Evolutionary conservation across 2,329 filamentous ascomycete genomes (phyloP).

Genomic region (Sphaerostilbella broomeana): DNA sequence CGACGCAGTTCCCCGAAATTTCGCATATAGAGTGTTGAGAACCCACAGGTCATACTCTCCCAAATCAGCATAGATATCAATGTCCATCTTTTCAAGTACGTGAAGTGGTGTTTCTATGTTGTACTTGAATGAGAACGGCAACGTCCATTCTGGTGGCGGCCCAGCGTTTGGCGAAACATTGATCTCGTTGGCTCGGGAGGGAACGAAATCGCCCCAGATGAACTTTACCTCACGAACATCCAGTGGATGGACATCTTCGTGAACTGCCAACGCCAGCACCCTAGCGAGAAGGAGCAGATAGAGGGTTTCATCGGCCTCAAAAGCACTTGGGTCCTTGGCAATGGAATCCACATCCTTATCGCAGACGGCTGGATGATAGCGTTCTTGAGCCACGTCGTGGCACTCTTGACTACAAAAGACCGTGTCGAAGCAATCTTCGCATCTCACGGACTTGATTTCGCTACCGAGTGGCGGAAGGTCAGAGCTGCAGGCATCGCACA

Average conservation of each 20-base stretch:
- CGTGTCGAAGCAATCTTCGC: constrained; percentile 56
- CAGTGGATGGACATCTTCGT: constrained; percentile 55
- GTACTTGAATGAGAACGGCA: constrained; percentile 72
- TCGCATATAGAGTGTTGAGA: constrained; percentile 85
- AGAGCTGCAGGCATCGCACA: constrained; percentile 84
- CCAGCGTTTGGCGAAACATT: constrained; percentile 46
- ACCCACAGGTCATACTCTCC: constrained; percentile 68
- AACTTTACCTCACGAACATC: constrained; percentile 60
- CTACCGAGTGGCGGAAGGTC: constrained; percentile 56
- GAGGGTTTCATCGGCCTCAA: constrained; percentile 53
- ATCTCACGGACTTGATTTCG: constrained; percentile 43
- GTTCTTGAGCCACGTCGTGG: constrained; percentile 48
- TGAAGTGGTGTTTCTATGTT: constrained; percentile 71
- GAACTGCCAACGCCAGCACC: constrained; percentile 55
- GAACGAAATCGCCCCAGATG: constrained; percentile 63
- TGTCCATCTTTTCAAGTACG: constrained; percentile 76
- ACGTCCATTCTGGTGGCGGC: constrained; percentile 56
- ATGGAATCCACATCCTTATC: constrained; percentile 60
- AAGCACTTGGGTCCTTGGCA: constrained; percentile 55
- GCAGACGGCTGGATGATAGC: constrained; percentile 60
- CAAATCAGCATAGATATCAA: constrained; percentile 62
- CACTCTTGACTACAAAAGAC: constrained; percentile 60
- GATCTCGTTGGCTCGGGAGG: constrained; percentile 46
- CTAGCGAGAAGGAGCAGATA: constrained; percentile 58
- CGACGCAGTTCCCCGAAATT: constrained; percentile 88